phyloP scores from a whole-genome alignment of 352 stramenopile genomes.

The Phytophthora parvispora region DNA sequence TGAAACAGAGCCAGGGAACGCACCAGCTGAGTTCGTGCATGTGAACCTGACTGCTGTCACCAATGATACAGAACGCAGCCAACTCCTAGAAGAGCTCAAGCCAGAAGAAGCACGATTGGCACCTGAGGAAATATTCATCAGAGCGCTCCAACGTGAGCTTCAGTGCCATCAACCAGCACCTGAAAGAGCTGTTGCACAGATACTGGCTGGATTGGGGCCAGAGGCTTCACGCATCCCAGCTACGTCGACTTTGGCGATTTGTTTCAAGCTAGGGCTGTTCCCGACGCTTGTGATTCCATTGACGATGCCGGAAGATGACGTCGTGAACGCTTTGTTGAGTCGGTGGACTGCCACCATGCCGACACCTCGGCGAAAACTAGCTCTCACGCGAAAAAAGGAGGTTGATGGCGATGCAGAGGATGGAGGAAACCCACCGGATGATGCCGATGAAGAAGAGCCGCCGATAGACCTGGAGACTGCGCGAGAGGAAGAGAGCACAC shows the following conservation, averaged over 20 bases:
- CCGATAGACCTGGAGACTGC: slow-evolving; percentile 41
- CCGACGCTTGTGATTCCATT: slow-evolving; percentile 64
- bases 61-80: slow-evolving; percentile 9
- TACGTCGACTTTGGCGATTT: slow-evolving; percentile 44
- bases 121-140: slow-evolving; percentile 25
- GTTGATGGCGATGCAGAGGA: slow-evolving; percentile 7
- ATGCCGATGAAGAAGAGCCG: slow-evolving; percentile 30
- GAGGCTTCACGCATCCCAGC: slow-evolving; percentile 48
- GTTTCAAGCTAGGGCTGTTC: slow-evolving; percentile 58
- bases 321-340: slow-evolving; percentile 37
- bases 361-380: slow-evolving; percentile 31
- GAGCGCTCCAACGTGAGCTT: slow-evolving; percentile 27
- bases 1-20: not conserved
- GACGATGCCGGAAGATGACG: slow-evolving; percentile 33
- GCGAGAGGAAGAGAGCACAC: slow-evolving; percentile 53
- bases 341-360: slow-evolving; percentile 41
- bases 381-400: slow-evolving; percentile 31
- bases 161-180: slow-evolving; percentile 1
- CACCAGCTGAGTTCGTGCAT: slow-evolving; percentile 15
- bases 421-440: slow-evolving; percentile 11
- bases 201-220: slow-evolving; percentile 36
- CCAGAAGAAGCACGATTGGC: slow-evolving; percentile 24
- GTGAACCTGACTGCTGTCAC: slow-evolving; percentile 22
- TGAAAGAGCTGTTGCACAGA: slow-evolving; percentile 9
- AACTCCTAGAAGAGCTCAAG: slow-evolving; percentile 33